Evolutionary conservation across 2,329 filamentous ascomycete genomes (phyloP).

Genomic region (Teratosphaeria epicoccoides): DNA sequence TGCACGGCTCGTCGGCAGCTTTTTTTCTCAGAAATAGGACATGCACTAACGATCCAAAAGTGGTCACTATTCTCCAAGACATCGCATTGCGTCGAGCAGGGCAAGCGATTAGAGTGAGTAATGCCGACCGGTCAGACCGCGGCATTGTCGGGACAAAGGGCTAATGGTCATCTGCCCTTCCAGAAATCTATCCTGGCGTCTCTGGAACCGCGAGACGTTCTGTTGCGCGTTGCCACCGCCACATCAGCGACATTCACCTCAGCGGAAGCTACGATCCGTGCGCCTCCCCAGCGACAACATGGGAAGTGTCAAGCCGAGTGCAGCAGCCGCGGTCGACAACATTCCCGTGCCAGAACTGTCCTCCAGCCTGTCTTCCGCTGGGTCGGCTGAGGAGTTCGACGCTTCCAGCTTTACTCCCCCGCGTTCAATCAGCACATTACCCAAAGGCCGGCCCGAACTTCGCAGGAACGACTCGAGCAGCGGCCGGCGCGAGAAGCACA

Average conservation of each 20-base stretch:
- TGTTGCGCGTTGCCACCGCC: slow-evolving; percentile 52
- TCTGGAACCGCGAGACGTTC: slow-evolving; percentile 90
- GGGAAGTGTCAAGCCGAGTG: slow-evolving; percentile 10
- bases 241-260: slow-evolving; percentile 26
- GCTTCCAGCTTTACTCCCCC: slow-evolving; percentile 37
- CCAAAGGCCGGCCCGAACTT: slow-evolving; percentile 53
- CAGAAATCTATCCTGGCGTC: slow-evolving; percentile 77
- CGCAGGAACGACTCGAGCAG: slow-evolving; percentile 59
- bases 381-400: slow-evolving; percentile 33
- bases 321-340: slow-evolving; percentile 15
- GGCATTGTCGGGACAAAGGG: neutral
- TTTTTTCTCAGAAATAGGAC: slow-evolving; percentile 16
- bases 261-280: slow-evolving; percentile 29
- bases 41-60: slow-evolving; percentile 9
- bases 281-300: slow-evolving; percentile 8
- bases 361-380: slow-evolving; percentile 35
- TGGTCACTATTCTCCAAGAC: slow-evolving; percentile 80
- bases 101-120: slow-evolving; percentile 61
- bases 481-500: slow-evolving; percentile 63
- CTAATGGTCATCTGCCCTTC: neutral
- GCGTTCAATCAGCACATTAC: slow-evolving; percentile 34
- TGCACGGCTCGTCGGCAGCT: neutral
- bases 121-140: neutral
- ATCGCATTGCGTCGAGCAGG: slow-evolving; percentile 86
- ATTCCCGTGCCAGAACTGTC: slow-evolving; percentile 35